Conservation (phyloP, 345 rosid species). For the Zanthoxylum bungeanum region DNA sequence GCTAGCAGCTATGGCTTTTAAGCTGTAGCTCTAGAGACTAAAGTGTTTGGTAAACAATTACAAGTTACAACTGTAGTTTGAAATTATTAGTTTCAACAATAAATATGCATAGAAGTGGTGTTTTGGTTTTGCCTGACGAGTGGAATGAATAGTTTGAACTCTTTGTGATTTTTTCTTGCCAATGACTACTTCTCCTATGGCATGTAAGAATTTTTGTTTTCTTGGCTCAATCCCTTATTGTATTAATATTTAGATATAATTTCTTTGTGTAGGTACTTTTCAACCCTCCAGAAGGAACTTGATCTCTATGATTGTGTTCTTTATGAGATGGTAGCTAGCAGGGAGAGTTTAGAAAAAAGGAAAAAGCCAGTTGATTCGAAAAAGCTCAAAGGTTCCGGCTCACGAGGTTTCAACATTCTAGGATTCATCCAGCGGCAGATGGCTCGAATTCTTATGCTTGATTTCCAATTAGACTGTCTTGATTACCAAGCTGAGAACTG, state of each 20-base stretch:
- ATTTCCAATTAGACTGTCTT: conserved; percentile 88
- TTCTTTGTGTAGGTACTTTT: conserved; percentile 58
- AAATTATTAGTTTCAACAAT: not conserved
- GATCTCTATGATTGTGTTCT: conserved; percentile 77
- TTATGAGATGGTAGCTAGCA: conserved; percentile 93
- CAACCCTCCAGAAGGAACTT: conserved; percentile 80
- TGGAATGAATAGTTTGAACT: not conserved
- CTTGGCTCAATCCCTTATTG: not conserved
- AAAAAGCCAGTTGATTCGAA: conserved; percentile 43
- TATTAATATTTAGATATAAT: not conserved
- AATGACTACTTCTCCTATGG: not conserved
- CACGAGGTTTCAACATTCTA: conserved; percentile 70
- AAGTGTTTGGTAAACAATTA: too few species aligned
- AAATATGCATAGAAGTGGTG: not conserved
- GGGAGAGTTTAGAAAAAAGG: conserved; percentile 70
- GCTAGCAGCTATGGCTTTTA: too few species aligned
- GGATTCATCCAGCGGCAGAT: conserved; percentile 87
- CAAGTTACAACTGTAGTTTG: too few species aligned
- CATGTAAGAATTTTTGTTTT: not conserved
- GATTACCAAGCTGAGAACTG: conserved; percentile 77
- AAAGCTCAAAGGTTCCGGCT: conserved; percentile 52
- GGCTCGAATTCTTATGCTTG: conserved; percentile 69
- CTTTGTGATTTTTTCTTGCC: not conserved
- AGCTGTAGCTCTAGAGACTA: too few species aligned
- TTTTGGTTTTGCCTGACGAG: not conserved